These are phyloP conservation scores for Puccinia triticina DNA, from an alignment of 1,284 basidiomycete genomes.

Conservation along the genomic window DNA sequence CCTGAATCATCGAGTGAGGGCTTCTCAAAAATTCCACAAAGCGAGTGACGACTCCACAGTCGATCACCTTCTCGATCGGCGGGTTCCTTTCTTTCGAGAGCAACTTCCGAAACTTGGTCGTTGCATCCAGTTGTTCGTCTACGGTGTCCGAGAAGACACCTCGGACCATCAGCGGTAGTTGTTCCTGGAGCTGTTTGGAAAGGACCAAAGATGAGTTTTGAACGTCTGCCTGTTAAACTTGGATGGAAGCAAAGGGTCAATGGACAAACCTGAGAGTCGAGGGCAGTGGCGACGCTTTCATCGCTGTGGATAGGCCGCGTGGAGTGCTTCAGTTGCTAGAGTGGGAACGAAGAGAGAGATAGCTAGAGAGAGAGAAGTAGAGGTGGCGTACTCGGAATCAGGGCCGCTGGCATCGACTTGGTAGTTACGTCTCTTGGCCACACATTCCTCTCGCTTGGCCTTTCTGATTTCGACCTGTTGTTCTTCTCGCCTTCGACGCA, in stretches of 20 bases:
- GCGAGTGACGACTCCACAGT: slow-evolving; percentile 93
- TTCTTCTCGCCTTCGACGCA: slow-evolving; percentile 90
- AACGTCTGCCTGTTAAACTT: background rate
- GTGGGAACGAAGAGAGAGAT: slow-evolving; percentile 12
- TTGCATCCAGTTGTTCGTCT: slow-evolving; percentile 90
- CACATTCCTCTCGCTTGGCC: slow-evolving; percentile 94
- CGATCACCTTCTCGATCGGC: slow-evolving; percentile 98
- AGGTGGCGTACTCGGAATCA: slow-evolving; percentile 64
- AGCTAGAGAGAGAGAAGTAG: slow-evolving; percentile 36
- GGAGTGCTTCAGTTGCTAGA: slow-evolving; percentile 24
- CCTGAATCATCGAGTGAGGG: slow-evolving; percentile 75
- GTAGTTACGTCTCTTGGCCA: slow-evolving; percentile 92
- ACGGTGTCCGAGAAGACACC: slow-evolving; percentile 90
- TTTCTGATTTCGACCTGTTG: slow-evolving; percentile 95
- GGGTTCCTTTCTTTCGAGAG: slow-evolving; percentile 99
- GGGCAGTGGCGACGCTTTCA: slow-evolving; percentile 53
- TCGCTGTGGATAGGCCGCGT: slow-evolving; percentile 4
- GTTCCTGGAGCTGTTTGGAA: slow-evolving; percentile 71
- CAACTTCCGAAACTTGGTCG: slow-evolving; percentile 87
- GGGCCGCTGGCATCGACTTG: slow-evolving; percentile 71
- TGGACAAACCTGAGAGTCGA: slow-evolving; percentile 54
- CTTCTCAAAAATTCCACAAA: slow-evolving; percentile 92
- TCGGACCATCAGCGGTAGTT: slow-evolving; percentile 76
- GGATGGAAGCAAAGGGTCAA: background rate
- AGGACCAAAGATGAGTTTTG: background rate